phyloP scores from a whole-genome alignment of 2,329 filamentous ascomycete species.

The Ustilaginoidea virens region DNA sequence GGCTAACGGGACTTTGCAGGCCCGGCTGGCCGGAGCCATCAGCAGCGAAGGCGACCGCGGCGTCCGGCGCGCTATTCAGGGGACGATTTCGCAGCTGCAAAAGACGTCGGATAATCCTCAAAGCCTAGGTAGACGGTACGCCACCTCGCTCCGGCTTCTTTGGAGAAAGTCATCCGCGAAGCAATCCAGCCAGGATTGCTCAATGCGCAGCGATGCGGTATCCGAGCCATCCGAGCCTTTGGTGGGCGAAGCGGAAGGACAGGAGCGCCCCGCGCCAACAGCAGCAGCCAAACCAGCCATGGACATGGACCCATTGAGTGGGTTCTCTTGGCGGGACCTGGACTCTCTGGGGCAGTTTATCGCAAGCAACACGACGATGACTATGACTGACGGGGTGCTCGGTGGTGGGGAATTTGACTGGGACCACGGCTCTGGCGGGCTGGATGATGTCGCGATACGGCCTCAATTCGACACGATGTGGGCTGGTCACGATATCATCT shows the following conservation, averaged over 20 bases:
- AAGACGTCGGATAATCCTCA: conserved; percentile 41
- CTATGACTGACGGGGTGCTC: conserved; percentile 11
- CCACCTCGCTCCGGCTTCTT: conserved; percentile 41
- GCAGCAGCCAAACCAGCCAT: conserved; percentile 8
- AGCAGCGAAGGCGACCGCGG: conserved; percentile 35
- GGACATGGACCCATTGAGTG: conserved; percentile 30
- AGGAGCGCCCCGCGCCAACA: conserved; percentile 1
- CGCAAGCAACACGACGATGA: conserved; percentile 10
- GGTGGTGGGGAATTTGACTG: conserved; percentile 12
- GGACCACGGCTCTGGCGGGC: conserved; percentile 9
- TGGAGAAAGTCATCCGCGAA: conserved; percentile 30
- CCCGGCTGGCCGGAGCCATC: conserved; percentile 43
- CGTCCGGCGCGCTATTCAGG: conserved; percentile 40
- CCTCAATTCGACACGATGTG: conserved; percentile 9
- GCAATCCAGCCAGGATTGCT: conserved; percentile 1
- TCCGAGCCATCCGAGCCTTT: conserved; percentile 11
- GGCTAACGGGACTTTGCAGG: too few relatives aligned
- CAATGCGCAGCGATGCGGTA: conserved; percentile 3
- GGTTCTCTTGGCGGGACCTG: conserved; percentile 47
- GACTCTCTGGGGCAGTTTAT: conserved; percentile 42
- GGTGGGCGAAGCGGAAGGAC: conserved; percentile 9
- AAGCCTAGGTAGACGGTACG: conserved; percentile 45
- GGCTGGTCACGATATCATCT: conserved; percentile 10
- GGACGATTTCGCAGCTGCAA: conserved; percentile 43
- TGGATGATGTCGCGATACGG: conserved; percentile 8